Base-by-base conservation (phyloP, 2,329 filamentous ascomycete species). In the Scleromitrula shiraiana region DNA sequence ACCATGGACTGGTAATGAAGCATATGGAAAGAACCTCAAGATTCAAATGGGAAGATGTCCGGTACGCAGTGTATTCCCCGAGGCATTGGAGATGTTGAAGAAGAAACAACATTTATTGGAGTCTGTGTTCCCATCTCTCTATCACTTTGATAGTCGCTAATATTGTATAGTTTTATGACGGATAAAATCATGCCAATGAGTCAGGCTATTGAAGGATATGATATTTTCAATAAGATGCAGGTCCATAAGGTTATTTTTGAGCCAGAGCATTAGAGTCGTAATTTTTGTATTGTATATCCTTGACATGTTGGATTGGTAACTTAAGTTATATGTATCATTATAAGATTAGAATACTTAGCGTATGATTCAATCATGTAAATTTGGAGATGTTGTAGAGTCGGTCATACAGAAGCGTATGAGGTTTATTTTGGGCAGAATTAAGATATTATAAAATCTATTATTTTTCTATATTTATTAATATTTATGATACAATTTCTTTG, bases 21-120 rank as follows among this genome's bases (percentile, higher is more conserved):
- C 76, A 7, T 82, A 81, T 59, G 67, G 77, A 41, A 89, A 89
- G 66, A 89, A 89, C 54, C 57, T 89, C 51, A 78, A 75, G 37
- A 58, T 88, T 72, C 70, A 53, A 75, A 88, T 88, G 81, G 85
- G 85, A 5, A 73, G 85, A 47, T 89, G 84, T 61, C 85, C 85
- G 2, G 85, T 89, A 12, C 74, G 83, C 46, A 82, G 79, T 76
- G 77, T 88, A 49, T 86, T 87, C 57, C 68, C 75, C 10, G 73
- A 83, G 50, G 80, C 85, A 8, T 68, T 88, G 38, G 70, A 75
- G 23, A 67, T 85, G 50, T 65, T 89, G 50, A 78, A 77, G 58
- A 76, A 78, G 64, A 83, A 81, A 50, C 82, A 87, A 59, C 67
- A 85, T 60, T 68, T 78, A 47, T 70, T 88, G 47, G 74, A 76